Evolutionary conservation across 805 yeast genomes (phyloP).

Genomic region (Candida endomychidarum): DNA sequence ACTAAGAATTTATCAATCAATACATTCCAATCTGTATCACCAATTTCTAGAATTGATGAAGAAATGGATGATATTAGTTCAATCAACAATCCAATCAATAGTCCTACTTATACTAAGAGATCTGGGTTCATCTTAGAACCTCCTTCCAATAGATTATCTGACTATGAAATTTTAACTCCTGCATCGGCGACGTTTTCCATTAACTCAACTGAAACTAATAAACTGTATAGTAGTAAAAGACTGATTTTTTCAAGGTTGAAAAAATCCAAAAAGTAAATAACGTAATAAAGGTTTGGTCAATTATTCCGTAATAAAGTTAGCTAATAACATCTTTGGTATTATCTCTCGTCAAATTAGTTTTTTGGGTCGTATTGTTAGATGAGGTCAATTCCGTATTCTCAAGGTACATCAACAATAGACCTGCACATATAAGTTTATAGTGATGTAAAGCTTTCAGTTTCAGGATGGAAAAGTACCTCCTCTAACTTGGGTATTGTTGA

Average conservation of each 20-base stretch:
- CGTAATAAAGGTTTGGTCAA: too few species aligned
- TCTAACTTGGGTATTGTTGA: too few species aligned
- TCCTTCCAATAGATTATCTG: constrained; percentile 11
- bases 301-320: too few species aligned
- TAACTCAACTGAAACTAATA: constrained; percentile 14
- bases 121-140: constrained; percentile 16
- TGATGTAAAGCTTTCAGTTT: too few species aligned
- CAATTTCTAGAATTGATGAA: constrained; percentile 15
- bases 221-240: constrained; percentile 16
- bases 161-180: constrained; percentile 13
- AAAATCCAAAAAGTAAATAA: constrained; percentile 9
- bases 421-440: too few species aligned
- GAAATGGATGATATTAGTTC: constrained; percentile 6
- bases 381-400: neutral
- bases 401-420: neutral
- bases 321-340: neutral
- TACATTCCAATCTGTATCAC: constrained; percentile 3
- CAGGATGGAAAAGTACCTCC: too few species aligned
- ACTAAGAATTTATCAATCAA: constrained; percentile 26
- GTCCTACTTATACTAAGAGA: constrained; percentile 9
- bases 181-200: constrained; percentile 15
- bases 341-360: too few species aligned
- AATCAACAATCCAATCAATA: neutral
- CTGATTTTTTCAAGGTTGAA: constrained; percentile 17
- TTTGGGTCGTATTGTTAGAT: too few species aligned